These are phyloP conservation scores for Solanum medicagineum DNA, from an alignment of 257 asterid genomes.

Conservation along the genomic window DNA sequence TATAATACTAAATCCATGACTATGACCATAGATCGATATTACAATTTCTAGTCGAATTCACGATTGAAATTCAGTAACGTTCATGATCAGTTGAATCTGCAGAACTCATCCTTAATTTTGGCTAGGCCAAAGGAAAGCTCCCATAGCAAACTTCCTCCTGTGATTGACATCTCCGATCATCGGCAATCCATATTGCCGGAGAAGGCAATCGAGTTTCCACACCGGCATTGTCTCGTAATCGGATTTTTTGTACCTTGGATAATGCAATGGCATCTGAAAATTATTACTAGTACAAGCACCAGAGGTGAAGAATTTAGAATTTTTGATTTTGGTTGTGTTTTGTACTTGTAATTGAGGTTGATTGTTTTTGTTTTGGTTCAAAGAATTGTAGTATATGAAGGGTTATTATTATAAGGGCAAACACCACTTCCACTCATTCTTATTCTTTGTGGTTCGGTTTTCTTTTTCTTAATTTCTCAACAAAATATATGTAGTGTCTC, in stretches of 20 bases:
- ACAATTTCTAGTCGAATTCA: not conserved
- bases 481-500: not conserved
- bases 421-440: not conserved
- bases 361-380: not conserved
- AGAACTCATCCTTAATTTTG: not conserved
- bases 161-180: conserved; percentile 1
- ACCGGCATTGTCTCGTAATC: conserved; percentile 16
- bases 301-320: not conserved
- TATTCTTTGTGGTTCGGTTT: not conserved
- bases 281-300: not conserved
- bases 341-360: not conserved
- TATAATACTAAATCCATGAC: not conserved
- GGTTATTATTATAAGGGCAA: not conserved
- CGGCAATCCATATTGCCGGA: conserved; percentile 12
- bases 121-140: conserved; percentile 26
- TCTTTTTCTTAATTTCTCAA: not conserved
- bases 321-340: not conserved
- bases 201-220: conserved; percentile 10
- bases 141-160: conserved; percentile 19
- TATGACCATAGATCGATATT: not conserved
- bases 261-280: not conserved
- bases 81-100: not conserved
- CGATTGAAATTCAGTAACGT: not conserved
- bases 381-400: not conserved
- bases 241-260: conserved; percentile 8